phyloP scores from a whole-genome alignment of 148 eudicot species.

The Spergularia marina region DNA sequence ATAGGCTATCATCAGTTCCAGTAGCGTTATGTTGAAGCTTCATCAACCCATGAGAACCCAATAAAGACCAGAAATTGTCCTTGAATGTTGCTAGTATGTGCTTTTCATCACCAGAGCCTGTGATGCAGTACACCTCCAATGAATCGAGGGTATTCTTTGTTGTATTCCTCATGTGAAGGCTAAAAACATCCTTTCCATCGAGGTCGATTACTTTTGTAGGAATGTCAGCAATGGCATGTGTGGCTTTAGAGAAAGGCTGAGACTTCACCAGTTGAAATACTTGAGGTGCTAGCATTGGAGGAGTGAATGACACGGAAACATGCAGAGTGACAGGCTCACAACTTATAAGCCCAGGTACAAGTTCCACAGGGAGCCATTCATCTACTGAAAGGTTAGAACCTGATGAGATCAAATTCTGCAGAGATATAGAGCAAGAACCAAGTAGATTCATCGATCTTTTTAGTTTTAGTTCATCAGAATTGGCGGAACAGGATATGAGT shows the following conservation, averaged over 20 bases:
- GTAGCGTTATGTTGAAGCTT: slow-evolving; percentile 34
- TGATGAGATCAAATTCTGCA: no score
- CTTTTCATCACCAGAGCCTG: slow-evolving; percentile 56
- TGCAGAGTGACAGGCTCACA: slow-evolving; percentile 47
- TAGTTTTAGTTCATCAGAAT: slow-evolving; percentile 36
- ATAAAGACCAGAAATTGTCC: slow-evolving; percentile 56
- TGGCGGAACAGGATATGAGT: slow-evolving; percentile 37
- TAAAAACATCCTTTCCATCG: slow-evolving; percentile 58
- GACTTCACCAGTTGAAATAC: slow-evolving; percentile 51
- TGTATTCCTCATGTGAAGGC: slow-evolving; percentile 66
- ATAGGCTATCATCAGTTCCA: slow-evolving; percentile 47
- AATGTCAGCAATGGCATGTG: slow-evolving; percentile 31
- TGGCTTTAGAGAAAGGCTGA: slow-evolving; percentile 39
- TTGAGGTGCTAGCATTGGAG: slow-evolving; percentile 54
- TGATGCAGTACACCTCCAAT: slow-evolving; percentile 53
- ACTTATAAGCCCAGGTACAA: background rate
- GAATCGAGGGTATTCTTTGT: slow-evolving; percentile 22
- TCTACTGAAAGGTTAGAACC: no score
- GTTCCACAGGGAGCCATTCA: no score
- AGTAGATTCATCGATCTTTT: slow-evolving; percentile 34
- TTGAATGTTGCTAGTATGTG: slow-evolving; percentile 52
- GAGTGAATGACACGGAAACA: slow-evolving; percentile 61
- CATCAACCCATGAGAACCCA: slow-evolving; percentile 52
- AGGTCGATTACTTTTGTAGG: slow-evolving; percentile 43
- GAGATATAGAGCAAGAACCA: no score